Evolutionary conservation across 2,329 filamentous ascomycete species (phyloP).

Genomic region (Fusarium odoratissimum): DNA sequence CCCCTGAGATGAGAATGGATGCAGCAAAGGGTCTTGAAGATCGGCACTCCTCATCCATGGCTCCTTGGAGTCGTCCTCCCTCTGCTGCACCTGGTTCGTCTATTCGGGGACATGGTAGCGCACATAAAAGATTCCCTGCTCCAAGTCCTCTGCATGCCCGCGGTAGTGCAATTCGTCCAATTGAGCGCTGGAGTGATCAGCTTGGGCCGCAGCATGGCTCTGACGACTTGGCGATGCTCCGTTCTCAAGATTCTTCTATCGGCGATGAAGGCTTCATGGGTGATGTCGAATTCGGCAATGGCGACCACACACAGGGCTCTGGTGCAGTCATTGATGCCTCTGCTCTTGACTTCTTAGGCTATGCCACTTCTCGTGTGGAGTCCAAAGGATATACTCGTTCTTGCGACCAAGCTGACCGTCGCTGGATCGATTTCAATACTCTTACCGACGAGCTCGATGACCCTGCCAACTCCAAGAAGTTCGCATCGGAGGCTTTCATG

Average conservation of each 20-base stretch:
- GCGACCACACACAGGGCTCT: constrained; percentile 48
- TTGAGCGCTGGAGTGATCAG: constrained; percentile 62
- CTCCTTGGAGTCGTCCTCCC: constrained; percentile 64
- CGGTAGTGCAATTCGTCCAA: constrained; percentile 52
- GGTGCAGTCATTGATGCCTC: constrained; percentile 57
- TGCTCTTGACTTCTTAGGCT: constrained; percentile 59
- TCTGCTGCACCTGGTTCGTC: constrained; percentile 62
- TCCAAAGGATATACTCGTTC: constrained; percentile 49
- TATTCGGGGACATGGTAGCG: constrained; percentile 54
- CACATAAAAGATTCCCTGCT: constrained; percentile 47
- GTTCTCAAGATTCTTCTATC: constrained; percentile 50
- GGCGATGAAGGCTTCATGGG: constrained; percentile 37
- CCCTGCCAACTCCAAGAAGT: constrained; percentile 64
- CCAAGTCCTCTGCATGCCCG: constrained; percentile 54
- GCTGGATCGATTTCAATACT: constrained; percentile 73
- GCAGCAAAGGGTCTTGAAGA: constrained; percentile 75
- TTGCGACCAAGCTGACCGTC: constrained; percentile 48
- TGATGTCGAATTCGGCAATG: constrained; percentile 31
- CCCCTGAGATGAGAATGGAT: constrained; percentile 77
- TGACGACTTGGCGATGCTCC: constrained; percentile 46
- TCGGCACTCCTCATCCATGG: constrained; percentile 64
- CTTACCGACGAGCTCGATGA: constrained; percentile 76
- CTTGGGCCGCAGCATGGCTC: constrained; percentile 48
- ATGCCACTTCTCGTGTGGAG: constrained; percentile 52
- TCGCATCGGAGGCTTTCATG: constrained; percentile 80